A percentile compares a stretch with the other conserved stretches of the same genome.
Evolutionary conservation across 192 early-diverging fungal species (phyloP).

Genomic region (Backusella parvicylindrica): DNA sequence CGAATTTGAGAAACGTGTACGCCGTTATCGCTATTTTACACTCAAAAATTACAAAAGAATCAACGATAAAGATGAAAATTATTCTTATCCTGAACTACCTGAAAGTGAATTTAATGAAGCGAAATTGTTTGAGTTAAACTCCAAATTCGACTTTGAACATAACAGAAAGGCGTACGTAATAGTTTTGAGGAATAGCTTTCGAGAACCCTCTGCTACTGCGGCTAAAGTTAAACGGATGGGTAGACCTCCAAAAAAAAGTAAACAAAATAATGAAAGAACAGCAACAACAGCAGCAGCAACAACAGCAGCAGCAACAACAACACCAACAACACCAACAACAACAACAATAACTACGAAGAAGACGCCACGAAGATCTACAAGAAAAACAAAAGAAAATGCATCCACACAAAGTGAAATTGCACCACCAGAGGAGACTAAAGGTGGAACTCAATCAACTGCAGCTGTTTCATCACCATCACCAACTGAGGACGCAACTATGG

Average conservation of each 20-base stretch:
- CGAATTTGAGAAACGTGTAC: conserved; percentile 19
- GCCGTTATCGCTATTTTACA: conserved; percentile 19
- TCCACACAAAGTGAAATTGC: neutral
- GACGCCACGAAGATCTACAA: neutral
- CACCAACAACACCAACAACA: too few species aligned
- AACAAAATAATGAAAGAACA: neutral
- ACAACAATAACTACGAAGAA: neutral
- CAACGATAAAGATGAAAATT: neutral
- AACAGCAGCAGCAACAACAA: too few species aligned
- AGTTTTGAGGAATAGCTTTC: neutral
- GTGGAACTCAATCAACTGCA: neutral
- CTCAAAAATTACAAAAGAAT: neutral
- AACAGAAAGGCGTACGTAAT: neutral
- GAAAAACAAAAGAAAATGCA: neutral
- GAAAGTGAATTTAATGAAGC: neutral
- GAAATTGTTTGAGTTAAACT: neutral
- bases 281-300: too few species aligned
- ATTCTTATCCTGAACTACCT: neutral
- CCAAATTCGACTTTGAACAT: neutral
- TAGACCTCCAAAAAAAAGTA: neutral
- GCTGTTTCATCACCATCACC: neutral
- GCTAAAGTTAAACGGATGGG: neutral
- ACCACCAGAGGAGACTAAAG: neutral
- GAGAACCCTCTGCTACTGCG: neutral
- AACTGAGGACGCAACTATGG: neutral